Conservation (phyloP, 2,329 filamentous ascomycete species). For the Fusarium sp. region DNA sequence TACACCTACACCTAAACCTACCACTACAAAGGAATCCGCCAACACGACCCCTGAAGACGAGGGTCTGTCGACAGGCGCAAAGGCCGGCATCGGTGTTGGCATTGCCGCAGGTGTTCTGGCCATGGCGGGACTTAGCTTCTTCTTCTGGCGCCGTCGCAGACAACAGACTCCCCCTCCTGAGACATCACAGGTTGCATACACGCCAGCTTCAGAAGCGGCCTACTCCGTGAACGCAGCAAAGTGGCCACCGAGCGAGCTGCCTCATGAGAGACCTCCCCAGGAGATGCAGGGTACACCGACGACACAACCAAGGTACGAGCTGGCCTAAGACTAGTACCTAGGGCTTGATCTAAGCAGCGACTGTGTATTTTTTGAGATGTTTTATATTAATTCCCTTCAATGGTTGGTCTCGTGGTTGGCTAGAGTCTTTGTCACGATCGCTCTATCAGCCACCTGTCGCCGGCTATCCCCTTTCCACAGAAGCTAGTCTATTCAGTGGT, state of each 20-base stretch:
- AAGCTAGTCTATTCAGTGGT: background rate
- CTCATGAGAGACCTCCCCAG: background rate
- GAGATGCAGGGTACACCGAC: background rate
- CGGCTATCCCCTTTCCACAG: background rate
- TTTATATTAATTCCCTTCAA: background rate
- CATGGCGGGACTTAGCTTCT: background rate
- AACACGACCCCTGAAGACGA: background rate
- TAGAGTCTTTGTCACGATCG: background rate
- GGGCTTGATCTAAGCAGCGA: too few species aligned
- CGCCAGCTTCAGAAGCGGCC: background rate
- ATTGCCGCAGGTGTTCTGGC: background rate
- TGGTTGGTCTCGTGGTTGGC: background rate
- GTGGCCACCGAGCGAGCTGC: background rate
- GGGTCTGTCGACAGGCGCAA: too few species aligned
- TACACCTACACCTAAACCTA: background rate
- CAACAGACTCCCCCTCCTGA: background rate
- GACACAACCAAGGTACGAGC: background rate
- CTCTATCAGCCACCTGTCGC: background rate
- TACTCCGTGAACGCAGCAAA: background rate
- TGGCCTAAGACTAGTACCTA: background rate
- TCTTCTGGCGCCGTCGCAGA: background rate
- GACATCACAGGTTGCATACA: background rate
- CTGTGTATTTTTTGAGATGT: background rate
- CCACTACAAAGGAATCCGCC: background rate
- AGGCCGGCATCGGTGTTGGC: background rate